Conservation (phyloP, 2,329 filamentous ascomycete genomes). For the Aspergillus neotritici region DNA sequence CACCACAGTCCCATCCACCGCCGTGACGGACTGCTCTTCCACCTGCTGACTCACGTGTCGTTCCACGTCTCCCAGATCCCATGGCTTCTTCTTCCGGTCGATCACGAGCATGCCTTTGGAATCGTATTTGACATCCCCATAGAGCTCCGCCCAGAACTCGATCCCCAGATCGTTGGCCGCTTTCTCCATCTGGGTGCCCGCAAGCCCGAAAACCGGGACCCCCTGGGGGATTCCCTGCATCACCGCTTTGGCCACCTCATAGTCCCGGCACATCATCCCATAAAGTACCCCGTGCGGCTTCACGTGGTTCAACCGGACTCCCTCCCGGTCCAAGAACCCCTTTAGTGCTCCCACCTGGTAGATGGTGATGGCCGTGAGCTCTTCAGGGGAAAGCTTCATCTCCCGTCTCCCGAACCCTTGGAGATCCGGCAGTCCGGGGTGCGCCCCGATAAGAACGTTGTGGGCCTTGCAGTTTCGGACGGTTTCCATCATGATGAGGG, state of each 20-base stretch:
- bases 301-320: slow-evolving; percentile 54
- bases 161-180: slow-evolving; percentile 50
- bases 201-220: slow-evolving; percentile 49
- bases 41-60: slow-evolving; percentile 41
- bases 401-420: slow-evolving; percentile 60
- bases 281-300: slow-evolving; percentile 60
- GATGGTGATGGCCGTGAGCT: slow-evolving; percentile 52
- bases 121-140: slow-evolving; percentile 54
- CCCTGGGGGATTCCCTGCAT: slow-evolving; percentile 49
- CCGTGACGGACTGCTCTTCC: slow-evolving; percentile 37
- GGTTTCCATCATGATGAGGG: slow-evolving; percentile 59
- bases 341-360: slow-evolving; percentile 62
- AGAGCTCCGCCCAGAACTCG: slow-evolving; percentile 51
- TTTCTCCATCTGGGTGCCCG: slow-evolving; percentile 51
- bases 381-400: slow-evolving; percentile 54
- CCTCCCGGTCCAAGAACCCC: slow-evolving; percentile 54
- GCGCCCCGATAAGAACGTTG: slow-evolving; percentile 54
- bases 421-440: slow-evolving; percentile 60
- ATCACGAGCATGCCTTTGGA: slow-evolving; percentile 49
- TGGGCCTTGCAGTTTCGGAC: slow-evolving; percentile 54
- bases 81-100: slow-evolving; percentile 54
- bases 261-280: slow-evolving; percentile 51
- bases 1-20: slow-evolving; percentile 37
- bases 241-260: slow-evolving; percentile 49
- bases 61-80: slow-evolving; percentile 37